Evolutionary conservation across 345 rosid genomes (phyloP), one percentile per base, ranked within the genome.

Genomic region (Ricinus communis): DNA sequence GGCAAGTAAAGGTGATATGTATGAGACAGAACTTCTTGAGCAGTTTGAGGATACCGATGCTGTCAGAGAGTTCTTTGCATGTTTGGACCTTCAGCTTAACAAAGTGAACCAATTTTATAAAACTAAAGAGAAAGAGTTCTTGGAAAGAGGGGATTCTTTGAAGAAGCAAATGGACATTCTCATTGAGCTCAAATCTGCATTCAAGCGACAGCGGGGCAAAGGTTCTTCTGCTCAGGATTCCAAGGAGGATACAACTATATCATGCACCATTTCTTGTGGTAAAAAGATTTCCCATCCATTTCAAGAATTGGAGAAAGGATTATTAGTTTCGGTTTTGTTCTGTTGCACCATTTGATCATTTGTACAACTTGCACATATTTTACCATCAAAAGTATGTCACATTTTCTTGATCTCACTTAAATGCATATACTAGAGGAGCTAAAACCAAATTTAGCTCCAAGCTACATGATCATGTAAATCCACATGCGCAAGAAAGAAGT

Each of bases 111-210:
- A 88, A 19, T 96, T 96, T 70, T 96, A 88, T 76, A 86, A 77
- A 73, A 74, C 79, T 16, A 96, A 89, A 69, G 99, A 96, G 88
- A 86, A 83, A 55, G 97, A 91, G 84, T 93, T 96, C 82, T 24
- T 91, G 84, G 96, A 88, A 36, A 93, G 99, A 82, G 96, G 91
- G 30, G 98, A 93, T 14, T 79, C 82, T 27, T 72, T 93, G 84
- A 93, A 85, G 88, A 86, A 88, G 74, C 99, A 96, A 77, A 76
- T 93, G 91, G 88, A 90, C 74, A 88, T 93, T 72, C 98, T 93
- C 61, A 71, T 73, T 53, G 88, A 93, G 69, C 90, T 96, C 74
- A 89, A 84, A 77, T 60, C 78, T 45, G 87, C 88, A n/a, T 73
- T 93, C 58, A 85, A 82, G 70, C 85, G 84, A 59, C 82, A 83